Base-by-base conservation (phyloP, 2,329 filamentous ascomycete species). In the Nigrospora sphaerica region DNA sequence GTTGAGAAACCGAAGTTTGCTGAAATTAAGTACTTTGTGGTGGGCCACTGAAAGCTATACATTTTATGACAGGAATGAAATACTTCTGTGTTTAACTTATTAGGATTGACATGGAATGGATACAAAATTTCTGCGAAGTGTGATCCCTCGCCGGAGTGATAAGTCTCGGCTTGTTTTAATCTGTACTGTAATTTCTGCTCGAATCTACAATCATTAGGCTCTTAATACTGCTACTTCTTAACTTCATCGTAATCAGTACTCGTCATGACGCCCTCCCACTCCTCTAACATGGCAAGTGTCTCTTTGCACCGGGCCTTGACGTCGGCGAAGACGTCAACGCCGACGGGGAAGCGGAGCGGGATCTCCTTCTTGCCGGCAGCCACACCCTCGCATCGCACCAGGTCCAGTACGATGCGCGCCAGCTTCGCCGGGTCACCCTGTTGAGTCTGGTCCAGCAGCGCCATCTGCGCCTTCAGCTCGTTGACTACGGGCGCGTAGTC, bases 231-330 rank as follows among this genome's bases (percentile, higher is more conserved):
- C n/a, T n/a, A n/a, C n/a, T n/a, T n/a, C n/a, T n/a, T n/a, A n/a
- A n/a, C n/a, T n/a, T n/a, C n/a, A 12, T 43, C 49, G 40, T 46
- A 37, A 36, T 54, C 47, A 9, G 52, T 53, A 18, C 52, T 50
- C 9, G 47, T 50, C 10, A 54, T 49, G 6, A 54, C 38, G 9
- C 39, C 9, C 7, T 44, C 35, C 51, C 52, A 54, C 14, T 54
- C 49, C 17, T 35, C 3, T 4, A 53, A 41, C 35, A 53, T 12
- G 6, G 12, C 13, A 14, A 54, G 16, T 13, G 47, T 54, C 10
- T 50, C 45, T 35, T 52, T 44, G 35, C 52, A 54, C 14, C 52
- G 52, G 40, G 36, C 47, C 36, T 44, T 49, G n/a, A 54, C 40
- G n/a, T 33, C 23, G 2, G 42, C 32, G 17, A 46, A 47, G 39